These are phyloP conservation scores for Saccharomyces hybrid DNA, from an alignment of 1,139 yeast species.

Conservation along the genomic window DNA sequence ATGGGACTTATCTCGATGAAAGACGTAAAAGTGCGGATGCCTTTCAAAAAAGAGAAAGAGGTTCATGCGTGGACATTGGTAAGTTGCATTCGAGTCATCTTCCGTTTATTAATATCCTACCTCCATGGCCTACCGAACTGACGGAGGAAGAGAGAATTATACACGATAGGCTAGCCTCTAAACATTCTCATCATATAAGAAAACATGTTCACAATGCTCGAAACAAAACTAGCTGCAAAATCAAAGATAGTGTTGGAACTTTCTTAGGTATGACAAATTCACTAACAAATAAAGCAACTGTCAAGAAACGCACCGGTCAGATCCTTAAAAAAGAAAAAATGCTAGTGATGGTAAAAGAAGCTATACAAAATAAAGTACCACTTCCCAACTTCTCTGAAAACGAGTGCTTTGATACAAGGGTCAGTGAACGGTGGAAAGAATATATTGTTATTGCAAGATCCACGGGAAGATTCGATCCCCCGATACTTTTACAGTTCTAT, in stretches of 20 bases:
- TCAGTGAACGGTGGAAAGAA: slow-evolving; percentile 68
- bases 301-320: slow-evolving; percentile 39
- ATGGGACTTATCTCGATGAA: background rate
- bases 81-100: background rate
- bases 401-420: slow-evolving; percentile 45
- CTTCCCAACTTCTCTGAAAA: slow-evolving; percentile 37
- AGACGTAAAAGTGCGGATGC: background rate
- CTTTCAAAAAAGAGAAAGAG: background rate
- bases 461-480: slow-evolving; percentile 41
- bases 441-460: slow-evolving; percentile 58
- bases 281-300: background rate
- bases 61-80: background rate
- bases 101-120: background rate
- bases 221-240: background rate
- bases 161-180: background rate
- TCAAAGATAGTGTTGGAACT: background rate
- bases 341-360: slow-evolving; percentile 50
- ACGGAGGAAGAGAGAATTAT: background rate
- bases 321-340: slow-evolving; percentile 56
- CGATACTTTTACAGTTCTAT: slow-evolving; percentile 56
- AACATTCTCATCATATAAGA: background rate
- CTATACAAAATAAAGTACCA: slow-evolving; percentile 23
- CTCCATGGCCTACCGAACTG: background rate
- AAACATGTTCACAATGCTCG: background rate
- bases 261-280: background rate